Evolutionary conservation across 768 basidiomycete genomes (phyloP).

Genomic region (Sporobolomyces pararoseus): DNA sequence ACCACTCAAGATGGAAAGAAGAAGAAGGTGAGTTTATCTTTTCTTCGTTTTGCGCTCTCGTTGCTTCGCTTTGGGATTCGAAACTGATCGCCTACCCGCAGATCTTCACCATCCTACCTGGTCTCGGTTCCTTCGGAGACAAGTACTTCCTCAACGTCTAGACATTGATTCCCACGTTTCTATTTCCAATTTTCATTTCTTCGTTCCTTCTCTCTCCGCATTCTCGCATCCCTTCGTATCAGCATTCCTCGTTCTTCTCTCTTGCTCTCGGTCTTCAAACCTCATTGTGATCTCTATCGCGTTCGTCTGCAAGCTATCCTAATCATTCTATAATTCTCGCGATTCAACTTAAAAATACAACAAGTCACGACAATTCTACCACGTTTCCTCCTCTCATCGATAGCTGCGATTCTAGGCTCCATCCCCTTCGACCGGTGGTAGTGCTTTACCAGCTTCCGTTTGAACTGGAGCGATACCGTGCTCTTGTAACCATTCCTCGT

Average conservation of each 20-base stretch:
- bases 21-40: slow-evolving; percentile 49
- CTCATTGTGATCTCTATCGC: neutral
- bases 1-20: slow-evolving; percentile 58
- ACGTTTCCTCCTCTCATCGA: too few relatives aligned
- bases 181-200: neutral
- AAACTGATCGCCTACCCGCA: slow-evolving; percentile 48
- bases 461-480: slow-evolving; percentile 58
- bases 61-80: neutral
- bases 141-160: slow-evolving; percentile 49
- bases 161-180: neutral
- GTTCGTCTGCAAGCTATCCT: too few relatives aligned
- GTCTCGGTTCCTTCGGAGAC: slow-evolving; percentile 70
- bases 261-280: neutral
- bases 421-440: slow-evolving; percentile 1
- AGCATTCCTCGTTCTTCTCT: neutral
- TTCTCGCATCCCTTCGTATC: slow-evolving; percentile 2
- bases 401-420: neutral
- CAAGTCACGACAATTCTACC: neutral
- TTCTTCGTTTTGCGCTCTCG: slow-evolving; percentile 9
- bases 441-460: slow-evolving; percentile 50
- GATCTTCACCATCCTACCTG: slow-evolving; percentile 74
- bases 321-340: too few relatives aligned
- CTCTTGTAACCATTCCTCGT: slow-evolving; percentile 84
- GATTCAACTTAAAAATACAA: neutral
- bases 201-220: neutral